Percentiles rank a stretch among this genome's conserved stretches.
Conservation (phyloP, 2,329 filamentous ascomycete genomes). For the Fusarium virguliforme region DNA sequence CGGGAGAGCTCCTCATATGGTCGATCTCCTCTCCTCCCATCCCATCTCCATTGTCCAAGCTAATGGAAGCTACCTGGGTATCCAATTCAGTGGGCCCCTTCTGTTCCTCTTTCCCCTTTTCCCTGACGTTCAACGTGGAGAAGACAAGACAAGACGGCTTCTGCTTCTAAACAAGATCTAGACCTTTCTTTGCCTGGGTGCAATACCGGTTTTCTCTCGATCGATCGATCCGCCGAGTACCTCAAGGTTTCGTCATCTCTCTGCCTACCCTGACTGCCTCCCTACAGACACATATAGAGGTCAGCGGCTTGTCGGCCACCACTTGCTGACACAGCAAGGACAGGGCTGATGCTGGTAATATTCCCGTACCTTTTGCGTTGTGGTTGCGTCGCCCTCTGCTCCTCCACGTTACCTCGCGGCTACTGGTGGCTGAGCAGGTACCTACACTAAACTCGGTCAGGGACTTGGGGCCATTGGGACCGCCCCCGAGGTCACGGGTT, state of each 20-base stretch:
- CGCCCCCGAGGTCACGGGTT: conserved; percentile 35
- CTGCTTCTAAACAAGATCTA: conserved; percentile 15
- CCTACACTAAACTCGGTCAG: conserved; percentile 23
- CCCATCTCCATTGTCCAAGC: conserved; percentile 1
- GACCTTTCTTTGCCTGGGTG: neutral
- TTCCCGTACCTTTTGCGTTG: conserved; percentile 7
- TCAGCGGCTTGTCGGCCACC: conserved; percentile 11
- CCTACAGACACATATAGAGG: conserved; percentile 1
- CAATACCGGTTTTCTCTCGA: conserved; percentile 6
- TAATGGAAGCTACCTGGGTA: conserved; percentile 7
- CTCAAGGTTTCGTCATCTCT: conserved; percentile 4
- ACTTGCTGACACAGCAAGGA: conserved; percentile 5
- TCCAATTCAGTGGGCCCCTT: conserved; percentile 1
- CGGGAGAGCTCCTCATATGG: conserved; percentile 34
- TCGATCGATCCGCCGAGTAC: conserved; percentile 10
- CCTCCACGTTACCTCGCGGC: too few relatives aligned
- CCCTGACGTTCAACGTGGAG: conserved; percentile 12
- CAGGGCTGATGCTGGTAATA: conserved; percentile 26
- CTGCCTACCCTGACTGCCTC: conserved; percentile 6
- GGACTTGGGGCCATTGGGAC: conserved; percentile 26
- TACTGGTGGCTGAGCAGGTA: conserved; percentile 23
- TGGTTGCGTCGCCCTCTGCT: conserved; percentile 8
- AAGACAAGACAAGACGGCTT: neutral
- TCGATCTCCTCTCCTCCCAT: conserved; percentile 1
- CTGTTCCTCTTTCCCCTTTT: conserved; percentile 19